A percentile compares a stretch with the other conserved stretches of the same genome.
These are phyloP conservation scores for Mycena maculata DNA, from an alignment of 768 basidiomycete genomes.

Conservation along the genomic window DNA sequence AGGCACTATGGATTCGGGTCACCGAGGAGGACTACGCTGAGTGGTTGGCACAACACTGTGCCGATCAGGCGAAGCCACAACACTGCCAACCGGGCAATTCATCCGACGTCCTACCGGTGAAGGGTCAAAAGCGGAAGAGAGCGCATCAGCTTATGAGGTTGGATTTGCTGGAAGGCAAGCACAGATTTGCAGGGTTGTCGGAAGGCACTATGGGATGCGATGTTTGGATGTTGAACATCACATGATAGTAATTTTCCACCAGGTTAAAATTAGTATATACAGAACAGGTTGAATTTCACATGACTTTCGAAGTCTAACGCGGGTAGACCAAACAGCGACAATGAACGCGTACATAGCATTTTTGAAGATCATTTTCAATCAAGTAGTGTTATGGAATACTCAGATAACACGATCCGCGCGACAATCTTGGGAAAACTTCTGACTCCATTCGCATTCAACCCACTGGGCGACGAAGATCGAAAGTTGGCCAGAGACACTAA, in stretches of 20 bases:
- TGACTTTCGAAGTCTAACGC: no score
- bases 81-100: background rate
- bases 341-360: no score
- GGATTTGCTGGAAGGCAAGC: conserved; percentile 11
- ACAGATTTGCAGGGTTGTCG: conserved; percentile 19
- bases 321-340: no score
- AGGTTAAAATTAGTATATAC: no score
- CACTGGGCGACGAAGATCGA: no score
- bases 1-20: conserved; percentile 3
- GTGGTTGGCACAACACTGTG: background rate
- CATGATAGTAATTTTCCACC: background rate
- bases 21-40: conserved; percentile 13
- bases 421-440: no score
- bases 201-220: conserved; percentile 14
- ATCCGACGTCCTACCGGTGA: background rate
- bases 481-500: no score
- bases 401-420: no score
- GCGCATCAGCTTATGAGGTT: conserved; percentile 10
- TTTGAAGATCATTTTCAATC: no score
- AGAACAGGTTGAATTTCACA: no score
- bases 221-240: conserved; percentile 15
- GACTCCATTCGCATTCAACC: no score
- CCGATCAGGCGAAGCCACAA: background rate
- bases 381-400: no score
- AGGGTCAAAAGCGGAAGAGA: background rate